These are phyloP conservation scores for Apophysomyces trapeziformis DNA, from an alignment of 371 early-diverging fungal species.

Conservation along the genomic window DNA sequence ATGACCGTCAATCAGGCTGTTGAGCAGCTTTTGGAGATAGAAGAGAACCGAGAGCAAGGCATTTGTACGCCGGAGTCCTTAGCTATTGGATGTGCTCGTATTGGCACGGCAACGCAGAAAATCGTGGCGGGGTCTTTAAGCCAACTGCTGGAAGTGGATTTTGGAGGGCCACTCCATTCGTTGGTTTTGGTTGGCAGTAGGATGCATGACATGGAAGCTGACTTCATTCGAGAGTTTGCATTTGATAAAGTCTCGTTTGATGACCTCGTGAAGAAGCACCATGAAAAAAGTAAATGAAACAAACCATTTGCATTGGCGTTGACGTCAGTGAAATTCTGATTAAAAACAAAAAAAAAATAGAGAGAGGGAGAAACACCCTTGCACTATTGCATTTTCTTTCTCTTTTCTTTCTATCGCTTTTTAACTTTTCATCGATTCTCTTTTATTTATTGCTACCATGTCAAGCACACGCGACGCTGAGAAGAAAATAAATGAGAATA, in stretches of 20 bases:
- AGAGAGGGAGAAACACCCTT: no score
- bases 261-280: constrained; percentile 67
- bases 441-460: background rate
- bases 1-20: constrained; percentile 98
- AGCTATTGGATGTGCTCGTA: constrained; percentile 94
- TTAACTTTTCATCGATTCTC: background rate
- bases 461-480: constrained; percentile 15
- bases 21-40: constrained; percentile 92
- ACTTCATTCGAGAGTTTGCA: constrained; percentile 81
- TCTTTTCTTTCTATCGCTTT: background rate
- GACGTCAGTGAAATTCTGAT: constrained; percentile 2
- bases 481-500: constrained; percentile 22
- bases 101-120: constrained; percentile 86
- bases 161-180: constrained; percentile 98
- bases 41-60: constrained; percentile 72
- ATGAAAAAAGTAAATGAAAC: constrained; percentile 21
- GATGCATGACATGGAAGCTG: constrained; percentile 96
- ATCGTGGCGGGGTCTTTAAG: constrained; percentile 88
- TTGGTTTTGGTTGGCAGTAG: constrained; percentile 89
- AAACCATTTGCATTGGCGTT: background rate
- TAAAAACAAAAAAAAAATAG: no score
- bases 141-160: constrained; percentile 83
- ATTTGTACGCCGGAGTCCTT: constrained; percentile 82
- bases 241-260: constrained; percentile 73
- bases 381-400: background rate